These are phyloP conservation scores for Eucalyptus erythrocorys DNA, from an alignment of 345 rosid species.

Conservation along the genomic window DNA sequence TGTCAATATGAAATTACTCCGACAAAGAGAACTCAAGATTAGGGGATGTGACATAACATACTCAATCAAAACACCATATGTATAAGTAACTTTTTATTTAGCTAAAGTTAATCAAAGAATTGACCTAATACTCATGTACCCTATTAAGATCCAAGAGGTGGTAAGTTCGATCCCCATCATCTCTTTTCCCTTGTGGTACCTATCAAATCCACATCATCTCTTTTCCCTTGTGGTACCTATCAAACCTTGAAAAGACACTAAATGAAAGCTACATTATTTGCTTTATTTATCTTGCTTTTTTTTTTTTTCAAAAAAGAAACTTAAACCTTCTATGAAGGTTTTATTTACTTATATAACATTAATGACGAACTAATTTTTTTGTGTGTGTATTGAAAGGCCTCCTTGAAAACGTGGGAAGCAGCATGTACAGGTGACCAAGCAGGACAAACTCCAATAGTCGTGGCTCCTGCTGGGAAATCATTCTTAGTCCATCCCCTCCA, in stretches of 20 bases:
- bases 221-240: background rate
- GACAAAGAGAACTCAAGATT: too few relatives aligned
- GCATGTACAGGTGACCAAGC: background rate
- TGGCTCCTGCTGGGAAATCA: conserved; percentile 9
- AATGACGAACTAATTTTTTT: background rate
- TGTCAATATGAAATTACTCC: background rate
- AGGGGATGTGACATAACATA: too few relatives aligned
- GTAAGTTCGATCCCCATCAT: background rate
- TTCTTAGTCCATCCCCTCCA: conserved; percentile 20
- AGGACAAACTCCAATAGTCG: conserved; percentile 1
- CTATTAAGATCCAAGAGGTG: background rate
- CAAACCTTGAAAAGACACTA: background rate
- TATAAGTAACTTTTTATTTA: background rate
- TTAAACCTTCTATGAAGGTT: too few relatives aligned
- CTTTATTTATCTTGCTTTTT: background rate
- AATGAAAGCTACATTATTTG: background rate
- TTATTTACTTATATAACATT: background rate
- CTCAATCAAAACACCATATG: background rate
- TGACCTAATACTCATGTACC: background rate
- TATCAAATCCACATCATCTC: background rate
- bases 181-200: too few relatives aligned
- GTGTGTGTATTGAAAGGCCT: conserved; percentile 10
- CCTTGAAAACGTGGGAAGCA: conserved; percentile 19
- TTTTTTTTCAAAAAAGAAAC: background rate
- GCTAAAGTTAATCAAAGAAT: background rate